phyloP scores from a whole-genome alignment of 257 asterid genomes.

The Jacaranda copaia region DNA sequence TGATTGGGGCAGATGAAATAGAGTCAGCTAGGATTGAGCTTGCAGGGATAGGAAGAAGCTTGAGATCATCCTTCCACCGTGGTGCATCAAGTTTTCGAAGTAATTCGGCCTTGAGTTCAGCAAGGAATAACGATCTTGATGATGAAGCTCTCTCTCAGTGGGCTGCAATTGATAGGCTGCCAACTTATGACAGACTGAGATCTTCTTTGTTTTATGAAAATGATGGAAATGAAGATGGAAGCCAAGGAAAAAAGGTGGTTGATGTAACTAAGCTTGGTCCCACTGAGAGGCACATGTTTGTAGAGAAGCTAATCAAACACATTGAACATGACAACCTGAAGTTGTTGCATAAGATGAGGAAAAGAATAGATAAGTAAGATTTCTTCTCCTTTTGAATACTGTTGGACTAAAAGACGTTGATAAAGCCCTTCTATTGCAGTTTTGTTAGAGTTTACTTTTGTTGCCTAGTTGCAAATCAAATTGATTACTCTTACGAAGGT shows the following conservation, averaged over 20 bases:
- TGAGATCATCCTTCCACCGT: constrained; percentile 38
- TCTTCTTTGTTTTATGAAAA: constrained; percentile 35
- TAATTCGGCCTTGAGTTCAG: constrained; percentile 32
- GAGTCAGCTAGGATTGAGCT: constrained; percentile 37
- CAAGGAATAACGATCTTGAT: constrained; percentile 33
- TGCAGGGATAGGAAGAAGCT: constrained; percentile 42
- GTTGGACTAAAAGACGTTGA: not conserved
- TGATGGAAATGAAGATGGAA: constrained; percentile 29
- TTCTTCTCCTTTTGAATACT: not conserved
- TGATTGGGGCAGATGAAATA: constrained; percentile 38
- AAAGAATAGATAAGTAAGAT: constrained; percentile 44
- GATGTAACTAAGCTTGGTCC: constrained; percentile 48
- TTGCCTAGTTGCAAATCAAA: not conserved
- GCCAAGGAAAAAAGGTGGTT: constrained; percentile 35
- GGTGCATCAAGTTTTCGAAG: constrained; percentile 36
- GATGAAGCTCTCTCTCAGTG: constrained; percentile 38
- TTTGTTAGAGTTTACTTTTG: too few species aligned
- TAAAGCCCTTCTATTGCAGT: not conserved
- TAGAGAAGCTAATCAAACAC: constrained; percentile 45
- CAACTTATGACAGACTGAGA: constrained; percentile 41
- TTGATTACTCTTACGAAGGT: not conserved
- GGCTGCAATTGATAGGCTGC: constrained; percentile 47
- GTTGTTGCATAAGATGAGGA: constrained; percentile 47
- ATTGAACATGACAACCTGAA: constrained; percentile 43
- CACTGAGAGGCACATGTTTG: constrained; percentile 37